Percentiles rank a stretch among this genome's conserved stretches.
These are phyloP conservation scores for Neurospora sp. DNA, from an alignment of 495 filamentous ascomycete genomes.

Conservation along the genomic window DNA sequence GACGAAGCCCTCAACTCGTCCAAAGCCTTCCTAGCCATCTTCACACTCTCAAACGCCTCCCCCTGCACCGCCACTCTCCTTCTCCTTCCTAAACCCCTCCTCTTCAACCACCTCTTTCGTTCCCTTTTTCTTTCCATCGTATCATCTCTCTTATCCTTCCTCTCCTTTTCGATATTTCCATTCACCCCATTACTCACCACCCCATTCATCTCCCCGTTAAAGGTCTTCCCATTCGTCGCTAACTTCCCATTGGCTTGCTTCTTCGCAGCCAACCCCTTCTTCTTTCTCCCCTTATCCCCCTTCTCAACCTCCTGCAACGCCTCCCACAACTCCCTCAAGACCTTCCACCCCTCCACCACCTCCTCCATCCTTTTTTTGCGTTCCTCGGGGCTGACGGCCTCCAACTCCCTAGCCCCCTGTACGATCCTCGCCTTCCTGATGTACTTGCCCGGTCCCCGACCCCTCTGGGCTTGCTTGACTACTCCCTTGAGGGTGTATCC, in stretches of 20 bases:
- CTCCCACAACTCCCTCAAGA: slow-evolving; percentile 31
- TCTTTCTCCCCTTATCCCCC: slow-evolving; percentile 16
- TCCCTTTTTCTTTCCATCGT: slow-evolving; percentile 18
- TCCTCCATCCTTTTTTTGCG: slow-evolving; percentile 13
- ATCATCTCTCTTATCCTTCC: too few species aligned
- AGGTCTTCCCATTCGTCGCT: background rate
- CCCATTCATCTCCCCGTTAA: background rate
- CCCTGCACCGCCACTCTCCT: slow-evolving; percentile 16
- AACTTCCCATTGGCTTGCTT: background rate
- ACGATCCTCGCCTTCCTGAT: slow-evolving; percentile 40
- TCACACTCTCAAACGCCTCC: slow-evolving; percentile 37
- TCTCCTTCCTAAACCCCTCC: background rate
- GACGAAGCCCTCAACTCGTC: slow-evolving; percentile 19
- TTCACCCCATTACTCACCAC: background rate
- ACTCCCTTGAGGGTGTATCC: slow-evolving; percentile 61
- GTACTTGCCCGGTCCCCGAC: slow-evolving; percentile 34
- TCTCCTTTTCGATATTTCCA: background rate
- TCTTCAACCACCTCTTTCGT: background rate
- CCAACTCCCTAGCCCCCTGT: slow-evolving; percentile 33
- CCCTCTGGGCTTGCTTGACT: slow-evolving; percentile 39
- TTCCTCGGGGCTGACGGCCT: slow-evolving; percentile 17
- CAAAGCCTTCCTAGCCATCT: slow-evolving; percentile 30
- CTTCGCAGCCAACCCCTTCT: background rate
- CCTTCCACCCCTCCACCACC: slow-evolving; percentile 20
- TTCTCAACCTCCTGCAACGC: slow-evolving; percentile 29